Conservation (phyloP, 768 basidiomycete genomes). For the Suillus decipiens region DNA sequence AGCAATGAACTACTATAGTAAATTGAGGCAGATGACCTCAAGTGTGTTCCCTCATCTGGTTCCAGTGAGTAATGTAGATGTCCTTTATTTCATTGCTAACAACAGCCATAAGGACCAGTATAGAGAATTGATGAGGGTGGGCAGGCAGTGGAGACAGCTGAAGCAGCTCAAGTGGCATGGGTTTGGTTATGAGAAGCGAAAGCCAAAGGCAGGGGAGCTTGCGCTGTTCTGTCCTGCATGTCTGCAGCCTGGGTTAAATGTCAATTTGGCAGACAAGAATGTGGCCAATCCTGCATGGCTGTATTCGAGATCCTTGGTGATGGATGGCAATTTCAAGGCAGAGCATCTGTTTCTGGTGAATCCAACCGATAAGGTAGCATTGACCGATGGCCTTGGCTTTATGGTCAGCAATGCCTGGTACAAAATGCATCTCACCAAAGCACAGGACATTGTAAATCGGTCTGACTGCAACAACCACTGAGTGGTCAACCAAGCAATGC, state of each 20-base stretch:
- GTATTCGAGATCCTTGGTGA: background rate
- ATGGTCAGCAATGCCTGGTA: constrained; percentile 19
- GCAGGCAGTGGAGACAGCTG: background rate
- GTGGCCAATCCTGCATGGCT: background rate
- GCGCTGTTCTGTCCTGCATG: too few relatives aligned
- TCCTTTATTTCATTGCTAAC: background rate
- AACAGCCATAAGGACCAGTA: background rate
- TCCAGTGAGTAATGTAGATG: background rate
- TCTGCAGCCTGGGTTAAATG: too few relatives aligned
- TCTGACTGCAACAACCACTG: too few relatives aligned
- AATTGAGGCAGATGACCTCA: too few relatives aligned
- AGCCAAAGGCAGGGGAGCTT: too few relatives aligned
- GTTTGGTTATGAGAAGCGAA: too few relatives aligned
- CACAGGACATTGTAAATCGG: too few relatives aligned
- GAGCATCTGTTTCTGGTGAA: constrained; percentile 20
- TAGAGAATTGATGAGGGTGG: background rate
- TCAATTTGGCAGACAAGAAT: background rate
- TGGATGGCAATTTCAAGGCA: constrained; percentile 18
- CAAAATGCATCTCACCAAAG: too few relatives aligned
- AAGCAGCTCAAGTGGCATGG: too few relatives aligned
- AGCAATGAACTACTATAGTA: too few relatives aligned
- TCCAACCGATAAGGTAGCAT: constrained; percentile 20
- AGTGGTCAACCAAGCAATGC: too few relatives aligned
- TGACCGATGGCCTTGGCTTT: constrained; percentile 14
- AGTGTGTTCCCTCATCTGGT: background rate